phyloP scores from a whole-genome alignment of 192 early-diverging fungal species.

The Coemansia furcata region DNA sequence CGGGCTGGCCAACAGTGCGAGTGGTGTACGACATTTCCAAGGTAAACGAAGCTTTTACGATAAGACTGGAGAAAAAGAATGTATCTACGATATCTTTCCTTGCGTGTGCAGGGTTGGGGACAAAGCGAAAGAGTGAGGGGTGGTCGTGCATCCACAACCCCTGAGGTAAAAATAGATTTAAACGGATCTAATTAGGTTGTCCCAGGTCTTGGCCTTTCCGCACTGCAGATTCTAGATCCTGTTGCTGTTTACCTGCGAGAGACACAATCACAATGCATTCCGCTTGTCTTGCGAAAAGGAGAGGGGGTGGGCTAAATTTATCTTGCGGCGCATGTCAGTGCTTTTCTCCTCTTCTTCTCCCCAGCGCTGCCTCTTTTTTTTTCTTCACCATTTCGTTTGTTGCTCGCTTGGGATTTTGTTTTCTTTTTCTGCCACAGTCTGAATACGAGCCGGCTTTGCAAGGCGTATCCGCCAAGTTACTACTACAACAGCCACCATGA shows the following conservation, averaged over 20 bases:
- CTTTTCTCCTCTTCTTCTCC: not conserved
- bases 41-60: too few relatives aligned
- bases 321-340: not conserved
- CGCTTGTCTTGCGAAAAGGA: not conserved
- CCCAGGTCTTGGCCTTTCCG: not conserved
- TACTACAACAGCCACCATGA: constrained; percentile 20
- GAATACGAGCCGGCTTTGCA: not conserved
- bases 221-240: not conserved
- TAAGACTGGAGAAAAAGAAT: too few relatives aligned
- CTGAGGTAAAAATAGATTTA: not conserved
- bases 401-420: not conserved
- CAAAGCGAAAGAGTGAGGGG: not conserved
- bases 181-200: not conserved
- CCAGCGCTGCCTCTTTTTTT: not conserved
- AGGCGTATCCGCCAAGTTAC: not conserved
- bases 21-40: too few relatives aligned
- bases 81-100: too few relatives aligned
- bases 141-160: not conserved
- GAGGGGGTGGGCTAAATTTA: not conserved
- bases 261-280: not conserved
- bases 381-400: not conserved
- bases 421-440: not conserved
- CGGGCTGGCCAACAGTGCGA: too few relatives aligned
- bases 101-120: constrained; percentile 5
- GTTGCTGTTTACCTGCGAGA: too few relatives aligned